Evolutionary conservation across 1,284 basidiomycete genomes (phyloP), one percentile per base, ranked within the genome.

Genomic region (Ceratobasidium sp.): DNA sequence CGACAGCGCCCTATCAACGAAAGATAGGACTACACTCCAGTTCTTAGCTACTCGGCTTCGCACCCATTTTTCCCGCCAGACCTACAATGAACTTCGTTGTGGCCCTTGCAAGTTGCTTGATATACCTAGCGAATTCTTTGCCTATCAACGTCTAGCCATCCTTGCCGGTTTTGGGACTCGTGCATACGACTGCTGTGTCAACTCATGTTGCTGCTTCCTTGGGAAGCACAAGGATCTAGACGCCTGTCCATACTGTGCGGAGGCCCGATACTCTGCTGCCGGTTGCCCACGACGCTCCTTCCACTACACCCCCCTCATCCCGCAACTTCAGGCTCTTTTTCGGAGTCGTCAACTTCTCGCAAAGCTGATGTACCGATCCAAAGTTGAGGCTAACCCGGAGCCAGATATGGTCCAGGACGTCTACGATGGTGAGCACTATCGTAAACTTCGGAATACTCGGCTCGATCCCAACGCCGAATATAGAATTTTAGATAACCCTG

Each of bases 181-280:
- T n/a, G 28, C 12, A 14, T 62, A 62, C 59, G 48, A 57, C 30
- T 57, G 53, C 21, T 57, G 53, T 16, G 52, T 41, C 14, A 45
- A 26, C 39, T 65, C 48, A 16, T 64, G 28, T 43, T 39, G 46
- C 8, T 26, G 32, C 8, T 76, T 64, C 32, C 61, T 74, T 26
- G 73, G 74, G 9, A 60, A 52, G 39, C 64, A 46, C n/a, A 43
- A 30, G 23, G 72, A 65, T 9, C 46, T 28, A 2, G 26, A 46
- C 5, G 6, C 12, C 2, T 76, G 76, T 45, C 53, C 46, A 2
- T 64, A 18, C 45, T 65, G 62, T 32, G 16, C n/a, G 10, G 32
- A 65, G 62, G 16, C 30, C 34, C 48, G 62, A 41, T 41, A 3
- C 62, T 52, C 34, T 30, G 1, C 48, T 14, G 12, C 16, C 12